Evolutionary conservation across 169 alveolate species (phyloP), one percentile per base, ranked within the genome.

Genomic region (Cryptosporidium andersoni): DNA sequence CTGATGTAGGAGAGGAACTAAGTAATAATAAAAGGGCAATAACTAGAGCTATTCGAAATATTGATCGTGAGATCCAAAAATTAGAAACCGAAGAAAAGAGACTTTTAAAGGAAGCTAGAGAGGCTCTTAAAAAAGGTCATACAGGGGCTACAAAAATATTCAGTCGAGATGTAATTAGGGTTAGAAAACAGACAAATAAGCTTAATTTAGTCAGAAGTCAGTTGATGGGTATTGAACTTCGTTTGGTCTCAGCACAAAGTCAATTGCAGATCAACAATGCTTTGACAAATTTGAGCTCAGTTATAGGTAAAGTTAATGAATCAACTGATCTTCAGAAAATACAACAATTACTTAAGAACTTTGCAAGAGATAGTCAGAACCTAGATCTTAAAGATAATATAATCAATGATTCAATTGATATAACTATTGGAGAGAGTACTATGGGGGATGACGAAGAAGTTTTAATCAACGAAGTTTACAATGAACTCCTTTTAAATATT

Each of bases 61-160:
- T 74, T 2, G 85, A 74, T 40, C 55, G 85, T 34, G 85, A 74
- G 36, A 74, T 74, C 25, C 85, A 74, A 25, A 74, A 74, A 14
- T 63, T 74, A 8, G 74, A 74, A 45, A 42, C 40, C 43, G 85
- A 74, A 49, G 85, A 74, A 36, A 47, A 39, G 4, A 74, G 45
- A 36, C 9, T 74, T 34, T 39, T 56, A n/a, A 56, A 42, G 25
- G 85, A 74, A 39, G 37, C 60, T 48, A 52, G 68, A 16, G 25
- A n/a, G 2, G 67, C 85, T 7, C 52, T 74, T 5, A 68, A 74
- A n/a, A 74, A 74, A 16, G 85, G 63, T 16, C 60, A 74, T 48
- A 45, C 55, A 3, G 85, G 55, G 49, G 55, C 85, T 1, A 68
- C 85, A 43, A 74, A 60, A 42, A 74, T 74, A 55, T 74, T 74